phyloP scores from a whole-genome alignment of 495 filamentous ascomycete genomes.

The Tuber magnatum region DNA sequence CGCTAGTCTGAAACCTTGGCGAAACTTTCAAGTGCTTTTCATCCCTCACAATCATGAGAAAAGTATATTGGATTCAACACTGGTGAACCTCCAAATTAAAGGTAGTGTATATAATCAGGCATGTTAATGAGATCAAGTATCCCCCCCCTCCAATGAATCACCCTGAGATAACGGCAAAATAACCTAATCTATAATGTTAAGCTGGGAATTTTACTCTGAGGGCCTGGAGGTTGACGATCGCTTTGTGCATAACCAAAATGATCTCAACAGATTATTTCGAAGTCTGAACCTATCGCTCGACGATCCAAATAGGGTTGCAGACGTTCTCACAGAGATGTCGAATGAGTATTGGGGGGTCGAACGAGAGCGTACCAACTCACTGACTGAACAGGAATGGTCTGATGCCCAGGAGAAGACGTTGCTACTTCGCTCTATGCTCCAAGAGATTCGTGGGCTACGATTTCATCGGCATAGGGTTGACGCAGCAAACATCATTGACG shows the following conservation, averaged over 20 bases:
- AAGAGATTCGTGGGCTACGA: slow-evolving; percentile 9
- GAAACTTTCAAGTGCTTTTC: not conserved
- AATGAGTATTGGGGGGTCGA: not conserved
- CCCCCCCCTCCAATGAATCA: not conserved
- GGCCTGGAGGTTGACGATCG: not conserved
- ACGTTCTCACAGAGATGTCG: not conserved
- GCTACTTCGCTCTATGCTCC: slow-evolving; percentile 5
- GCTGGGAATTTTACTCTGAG: not conserved
- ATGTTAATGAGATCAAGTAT: not conserved
- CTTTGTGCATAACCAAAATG: slow-evolving; percentile 8
- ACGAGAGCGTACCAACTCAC: not conserved
- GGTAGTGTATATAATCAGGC: not conserved
- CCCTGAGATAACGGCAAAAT: not conserved
- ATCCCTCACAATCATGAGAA: not conserved
- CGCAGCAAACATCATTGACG: slow-evolving; percentile 20
- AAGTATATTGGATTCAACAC: not conserved
- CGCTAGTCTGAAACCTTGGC: not conserved
- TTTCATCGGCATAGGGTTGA: slow-evolving; percentile 25
- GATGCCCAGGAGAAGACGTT: not conserved
- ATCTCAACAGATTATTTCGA: slow-evolving; percentile 22
- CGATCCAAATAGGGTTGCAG: slow-evolving; percentile 19
- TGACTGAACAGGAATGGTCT: not conserved
- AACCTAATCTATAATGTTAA: not conserved
- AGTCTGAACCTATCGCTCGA: slow-evolving; percentile 14
- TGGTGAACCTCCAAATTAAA: not conserved